Evolutionary conservation across 306 rosid genomes (phyloP).

Genomic region (Hippophae tibetana): DNA sequence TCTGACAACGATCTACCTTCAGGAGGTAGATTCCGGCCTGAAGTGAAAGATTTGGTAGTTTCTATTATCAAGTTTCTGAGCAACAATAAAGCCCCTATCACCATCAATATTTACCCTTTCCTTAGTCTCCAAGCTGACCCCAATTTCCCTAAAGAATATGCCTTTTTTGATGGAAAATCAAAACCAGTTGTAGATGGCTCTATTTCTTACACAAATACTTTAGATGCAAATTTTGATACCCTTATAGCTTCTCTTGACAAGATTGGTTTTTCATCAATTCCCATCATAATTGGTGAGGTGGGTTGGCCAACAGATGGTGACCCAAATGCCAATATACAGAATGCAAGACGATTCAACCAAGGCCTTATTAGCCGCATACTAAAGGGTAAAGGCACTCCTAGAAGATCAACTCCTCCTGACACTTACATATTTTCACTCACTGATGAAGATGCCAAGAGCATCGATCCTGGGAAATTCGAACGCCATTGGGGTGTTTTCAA

Average conservation of each 20-base stretch:
- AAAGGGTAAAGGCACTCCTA: conserved; percentile 57
- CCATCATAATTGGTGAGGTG: conserved; percentile 74
- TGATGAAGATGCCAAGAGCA: conserved; percentile 86
- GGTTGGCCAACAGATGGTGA: conserved; percentile 97
- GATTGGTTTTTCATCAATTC: conserved; percentile 60
- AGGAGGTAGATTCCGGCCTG: conserved; percentile 69
- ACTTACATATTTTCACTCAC: conserved; percentile 54
- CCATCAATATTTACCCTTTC: conserved; percentile 91
- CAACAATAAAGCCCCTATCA: conserved; percentile 47
- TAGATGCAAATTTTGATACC: conserved; percentile 91
- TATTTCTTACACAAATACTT: conserved; percentile 64
- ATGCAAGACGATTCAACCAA: conserved; percentile 72
- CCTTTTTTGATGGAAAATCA: conserved; percentile 66
- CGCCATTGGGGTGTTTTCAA: conserved; percentile 89
- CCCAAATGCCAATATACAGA: conserved; percentile 41
- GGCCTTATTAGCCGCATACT: conserved; percentile 49
- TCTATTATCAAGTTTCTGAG: conserved; percentile 61
- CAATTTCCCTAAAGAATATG: conserved; percentile 78
- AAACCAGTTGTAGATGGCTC: conserved; percentile 78
- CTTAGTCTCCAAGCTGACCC: conserved; percentile 93
- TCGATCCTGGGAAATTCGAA: conserved; percentile 76
- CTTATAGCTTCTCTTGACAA: conserved; percentile 75
- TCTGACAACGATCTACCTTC: conserved; percentile 64
- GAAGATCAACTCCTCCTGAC: conserved; percentile 52
- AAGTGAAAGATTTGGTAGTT: conserved; percentile 49